Conservation (phyloP, 306 rosid genomes). For the Cucumis sativus region Cucumber_9930_V3 NC_026661.2:4901501-4902000, state of each 20-base stretch:
- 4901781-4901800: background rate
- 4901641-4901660: background rate
- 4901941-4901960: background rate
- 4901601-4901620: too few relatives aligned
- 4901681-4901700: background rate
- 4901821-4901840: background rate
- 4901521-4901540: too few relatives aligned
- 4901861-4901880: conserved; percentile 3
- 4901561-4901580: too few relatives aligned
- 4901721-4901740: background rate
- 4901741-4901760: background rate
- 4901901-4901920: background rate
- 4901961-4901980: background rate
- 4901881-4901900: background rate
- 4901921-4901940: background rate
- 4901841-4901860: background rate
- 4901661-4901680: background rate
- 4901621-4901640: background rate
- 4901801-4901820: background rate
- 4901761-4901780: background rate
- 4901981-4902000: background rate
- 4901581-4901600: too few relatives aligned
- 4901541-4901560: too few relatives aligned
- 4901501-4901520: conserved; percentile 29
- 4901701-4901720: background rate